These are phyloP conservation scores for Ascochyta pisi DNA, from an alignment of 2,329 filamentous ascomycete genomes.

Conservation along the genomic window DNA sequence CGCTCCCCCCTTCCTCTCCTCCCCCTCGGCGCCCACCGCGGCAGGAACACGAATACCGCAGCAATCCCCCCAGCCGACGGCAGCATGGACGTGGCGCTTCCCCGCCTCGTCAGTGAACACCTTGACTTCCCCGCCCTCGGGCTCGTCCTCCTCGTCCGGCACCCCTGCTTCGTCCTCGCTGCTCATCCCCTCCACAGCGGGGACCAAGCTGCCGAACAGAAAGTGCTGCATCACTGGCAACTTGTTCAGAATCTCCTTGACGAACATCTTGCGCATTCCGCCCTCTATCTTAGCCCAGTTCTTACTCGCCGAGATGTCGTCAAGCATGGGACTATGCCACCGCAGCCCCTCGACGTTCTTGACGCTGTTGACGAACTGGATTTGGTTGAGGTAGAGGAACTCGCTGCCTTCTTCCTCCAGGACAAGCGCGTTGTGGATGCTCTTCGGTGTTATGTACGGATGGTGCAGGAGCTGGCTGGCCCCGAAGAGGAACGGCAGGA, in stretches of 20 bases:
- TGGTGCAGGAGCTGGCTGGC: slow-evolving; percentile 70
- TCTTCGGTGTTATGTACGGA: slow-evolving; percentile 57
- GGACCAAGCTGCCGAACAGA: slow-evolving; percentile 84
- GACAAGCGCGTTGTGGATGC: slow-evolving; percentile 85
- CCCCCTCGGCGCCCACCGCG: slow-evolving; percentile 86
- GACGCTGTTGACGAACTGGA: slow-evolving; percentile 91
- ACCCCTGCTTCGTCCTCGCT: slow-evolving; percentile 61
- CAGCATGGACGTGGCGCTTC: slow-evolving; percentile 74
- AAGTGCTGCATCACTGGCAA: slow-evolving; percentile 99
- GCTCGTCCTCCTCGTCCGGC: slow-evolving; percentile 54
- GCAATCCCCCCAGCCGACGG: slow-evolving; percentile 84
- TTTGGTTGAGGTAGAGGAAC: slow-evolving; percentile 90
- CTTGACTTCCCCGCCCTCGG: slow-evolving; percentile 60
- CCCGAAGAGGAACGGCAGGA: slow-evolving; percentile 60
- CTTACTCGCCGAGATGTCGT: slow-evolving; percentile 91
- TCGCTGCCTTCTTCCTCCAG: slow-evolving; percentile 85
- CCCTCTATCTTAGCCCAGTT: slow-evolving; percentile 91
- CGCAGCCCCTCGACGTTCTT: slow-evolving; percentile 94
- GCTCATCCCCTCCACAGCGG: slow-evolving; percentile 83
- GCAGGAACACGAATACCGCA: slow-evolving; percentile 98
- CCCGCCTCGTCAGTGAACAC: slow-evolving; percentile 68
- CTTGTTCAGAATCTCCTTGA: slow-evolving; percentile 89
- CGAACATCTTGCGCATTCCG: slow-evolving; percentile 97
- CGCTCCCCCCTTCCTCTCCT: slow-evolving; percentile 78
- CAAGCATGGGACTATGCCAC: slow-evolving; percentile 98